Conservation (phyloP, 2,329 filamentous ascomycete genomes). For the Fusarium newnesense region DNA sequence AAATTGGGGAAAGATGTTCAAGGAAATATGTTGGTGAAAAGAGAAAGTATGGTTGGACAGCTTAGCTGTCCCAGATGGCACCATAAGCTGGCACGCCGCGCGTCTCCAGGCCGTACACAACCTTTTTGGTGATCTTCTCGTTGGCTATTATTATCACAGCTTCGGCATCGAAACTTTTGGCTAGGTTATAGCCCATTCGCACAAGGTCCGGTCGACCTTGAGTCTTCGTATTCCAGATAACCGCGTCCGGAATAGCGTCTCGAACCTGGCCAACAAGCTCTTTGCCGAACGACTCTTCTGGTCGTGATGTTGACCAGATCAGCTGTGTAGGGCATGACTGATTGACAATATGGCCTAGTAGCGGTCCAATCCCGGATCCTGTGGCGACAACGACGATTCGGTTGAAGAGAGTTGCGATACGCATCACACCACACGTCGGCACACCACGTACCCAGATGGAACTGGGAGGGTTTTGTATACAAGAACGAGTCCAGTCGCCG, state of each 20-base stretch:
- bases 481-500: constrained; percentile 77
- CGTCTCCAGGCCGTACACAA: constrained; percentile 75
- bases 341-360: constrained; percentile 67
- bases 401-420: constrained; percentile 73
- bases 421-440: constrained; percentile 74
- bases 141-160: constrained; percentile 81
- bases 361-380: constrained; percentile 78
- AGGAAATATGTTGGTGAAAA: constrained; percentile 8
- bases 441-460: constrained; percentile 75
- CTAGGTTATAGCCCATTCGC: constrained; percentile 62
- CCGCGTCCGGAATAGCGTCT: constrained; percentile 67
- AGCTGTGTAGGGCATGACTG: constrained; percentile 65
- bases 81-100: constrained; percentile 75
- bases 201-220: constrained; percentile 69
- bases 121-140: constrained; percentile 71
- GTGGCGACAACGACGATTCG: constrained; percentile 75
- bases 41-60: background rate
- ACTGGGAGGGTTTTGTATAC: constrained; percentile 70
- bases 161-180: constrained; percentile 68
- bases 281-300: constrained; percentile 70
- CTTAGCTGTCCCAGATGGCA: constrained; percentile 74
- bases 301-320: constrained; percentile 74
- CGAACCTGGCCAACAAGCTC: constrained; percentile 66
- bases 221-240: constrained; percentile 73
- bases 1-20: background rate